A percentile compares a stretch with the other conserved stretches of the same genome.
phyloP scores from a whole-genome alignment of 148 eudicot genomes.

The Beta vulgaris region DNA sequence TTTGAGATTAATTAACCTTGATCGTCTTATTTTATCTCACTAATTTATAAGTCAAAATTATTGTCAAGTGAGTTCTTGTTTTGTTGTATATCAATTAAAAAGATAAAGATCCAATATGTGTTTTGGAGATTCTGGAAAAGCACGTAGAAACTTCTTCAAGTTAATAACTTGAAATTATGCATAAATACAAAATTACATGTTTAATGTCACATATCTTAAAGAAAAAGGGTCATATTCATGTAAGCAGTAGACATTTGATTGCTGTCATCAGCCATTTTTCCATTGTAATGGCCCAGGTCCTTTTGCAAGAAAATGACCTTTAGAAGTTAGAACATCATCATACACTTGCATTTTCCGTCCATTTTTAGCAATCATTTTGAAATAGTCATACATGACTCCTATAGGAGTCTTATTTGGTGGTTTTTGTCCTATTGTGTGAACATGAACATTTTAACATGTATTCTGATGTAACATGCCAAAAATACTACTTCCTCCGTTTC shows the following conservation, averaged over 20 bases:
- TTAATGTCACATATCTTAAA: constrained; percentile 12
- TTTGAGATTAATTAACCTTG: no score
- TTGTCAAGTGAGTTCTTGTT: no score
- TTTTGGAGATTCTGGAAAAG: no score
- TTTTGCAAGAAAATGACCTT: constrained; percentile 23
- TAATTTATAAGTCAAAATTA: no score
- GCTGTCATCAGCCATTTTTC: constrained; percentile 20
- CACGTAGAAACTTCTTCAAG: no score
- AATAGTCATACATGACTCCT: not conserved
- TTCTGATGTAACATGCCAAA: not conserved
- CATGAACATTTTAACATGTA: no score
- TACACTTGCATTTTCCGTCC: not conserved
- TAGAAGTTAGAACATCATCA: not conserved
- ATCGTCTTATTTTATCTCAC: no score
- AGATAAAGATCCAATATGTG: no score
- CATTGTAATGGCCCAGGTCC: not conserved
- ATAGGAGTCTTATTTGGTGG: not conserved
- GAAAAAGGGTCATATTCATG: not conserved
- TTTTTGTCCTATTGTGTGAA: not conserved
- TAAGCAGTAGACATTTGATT: not conserved
- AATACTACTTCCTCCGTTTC: no score
- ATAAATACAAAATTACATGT: not conserved
- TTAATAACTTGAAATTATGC: no score
- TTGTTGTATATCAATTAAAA: no score
- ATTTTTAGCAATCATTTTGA: constrained; percentile 5